A percentile compares a stretch with the other conserved stretches of the same genome.
Evolutionary conservation across 495 filamentous ascomycete genomes (phyloP).

Genomic region (Aspergillus diversus): DNA sequence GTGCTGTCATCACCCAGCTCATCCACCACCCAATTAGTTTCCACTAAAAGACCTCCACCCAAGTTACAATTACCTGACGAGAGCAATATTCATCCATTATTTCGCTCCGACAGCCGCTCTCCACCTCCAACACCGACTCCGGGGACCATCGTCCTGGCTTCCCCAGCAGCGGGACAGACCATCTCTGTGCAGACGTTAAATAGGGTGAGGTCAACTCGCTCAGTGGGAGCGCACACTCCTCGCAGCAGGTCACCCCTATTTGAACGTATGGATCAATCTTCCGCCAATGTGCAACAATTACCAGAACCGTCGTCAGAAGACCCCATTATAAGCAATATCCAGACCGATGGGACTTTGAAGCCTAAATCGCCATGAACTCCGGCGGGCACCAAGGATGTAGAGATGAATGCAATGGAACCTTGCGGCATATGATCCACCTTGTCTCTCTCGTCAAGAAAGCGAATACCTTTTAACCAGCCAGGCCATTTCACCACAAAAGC

Average conservation of each 20-base stretch:
- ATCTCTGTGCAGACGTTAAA: constrained; percentile 63
- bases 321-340: background rate
- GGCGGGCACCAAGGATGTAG: background rate
- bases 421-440: too few relatives aligned
- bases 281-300: background rate
- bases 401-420: background rate
- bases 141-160: constrained; percentile 71
- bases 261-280: constrained; percentile 22
- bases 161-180: constrained; percentile 68
- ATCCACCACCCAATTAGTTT: constrained; percentile 28
- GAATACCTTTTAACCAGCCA: too few relatives aligned
- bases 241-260: constrained; percentile 33
- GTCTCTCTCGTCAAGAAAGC: too few relatives aligned
- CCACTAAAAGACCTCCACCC: constrained; percentile 19
- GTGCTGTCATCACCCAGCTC: constrained; percentile 24
- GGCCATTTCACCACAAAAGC: too few relatives aligned
- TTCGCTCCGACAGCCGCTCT: constrained; percentile 72
- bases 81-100: constrained; percentile 83
- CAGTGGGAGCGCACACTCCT: constrained; percentile 43
- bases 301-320: background rate
- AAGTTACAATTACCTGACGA: constrained; percentile 49
- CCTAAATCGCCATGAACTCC: background rate
- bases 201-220: constrained; percentile 69
- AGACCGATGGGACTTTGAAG: background rate
- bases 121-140: constrained; percentile 69